These are phyloP conservation scores for Saturnispora diversa DNA, from an alignment of 805 yeast species.

Conservation along the genomic window DNA sequence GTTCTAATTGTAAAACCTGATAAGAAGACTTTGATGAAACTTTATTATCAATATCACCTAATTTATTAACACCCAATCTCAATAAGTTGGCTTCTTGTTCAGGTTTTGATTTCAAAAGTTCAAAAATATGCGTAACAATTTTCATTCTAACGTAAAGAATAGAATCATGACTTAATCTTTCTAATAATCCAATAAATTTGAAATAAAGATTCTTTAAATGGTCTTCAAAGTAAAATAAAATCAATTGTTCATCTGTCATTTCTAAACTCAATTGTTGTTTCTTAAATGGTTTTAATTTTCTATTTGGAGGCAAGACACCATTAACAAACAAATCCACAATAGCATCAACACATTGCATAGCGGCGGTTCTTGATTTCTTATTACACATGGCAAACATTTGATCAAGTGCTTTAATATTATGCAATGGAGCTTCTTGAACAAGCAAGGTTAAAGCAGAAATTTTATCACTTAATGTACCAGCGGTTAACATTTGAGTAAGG, in stretches of 20 bases:
- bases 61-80: slow-evolving; percentile 82
- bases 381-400: slow-evolving; percentile 70
- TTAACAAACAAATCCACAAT: slow-evolving; percentile 78
- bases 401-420: slow-evolving; percentile 76
- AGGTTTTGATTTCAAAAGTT: slow-evolving; percentile 74
- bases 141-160: slow-evolving; percentile 80
- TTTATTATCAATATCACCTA: slow-evolving; percentile 88
- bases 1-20: slow-evolving; percentile 69
- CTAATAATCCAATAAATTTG: slow-evolving; percentile 67
- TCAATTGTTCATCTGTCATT: slow-evolving; percentile 48
- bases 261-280: slow-evolving; percentile 53
- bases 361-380: slow-evolving; percentile 89
- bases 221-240: slow-evolving; percentile 82
- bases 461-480: slow-evolving; percentile 93
- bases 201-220: slow-evolving; percentile 72
- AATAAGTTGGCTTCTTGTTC: slow-evolving; percentile 93
- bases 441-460: slow-evolving; percentile 88
- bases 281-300: slow-evolving; percentile 73
- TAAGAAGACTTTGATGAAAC: slow-evolving; percentile 86
- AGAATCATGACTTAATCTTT: slow-evolving; percentile 80
- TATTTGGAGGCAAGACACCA: slow-evolving; percentile 80
- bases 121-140: slow-evolving; percentile 69
- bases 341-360: slow-evolving; percentile 83
- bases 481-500: slow-evolving; percentile 76
- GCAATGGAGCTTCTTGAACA: slow-evolving; percentile 92